These are phyloP conservation scores for Heritiera fomes DNA, from an alignment of 345 rosid genomes.

Conservation along the genomic window DNA sequence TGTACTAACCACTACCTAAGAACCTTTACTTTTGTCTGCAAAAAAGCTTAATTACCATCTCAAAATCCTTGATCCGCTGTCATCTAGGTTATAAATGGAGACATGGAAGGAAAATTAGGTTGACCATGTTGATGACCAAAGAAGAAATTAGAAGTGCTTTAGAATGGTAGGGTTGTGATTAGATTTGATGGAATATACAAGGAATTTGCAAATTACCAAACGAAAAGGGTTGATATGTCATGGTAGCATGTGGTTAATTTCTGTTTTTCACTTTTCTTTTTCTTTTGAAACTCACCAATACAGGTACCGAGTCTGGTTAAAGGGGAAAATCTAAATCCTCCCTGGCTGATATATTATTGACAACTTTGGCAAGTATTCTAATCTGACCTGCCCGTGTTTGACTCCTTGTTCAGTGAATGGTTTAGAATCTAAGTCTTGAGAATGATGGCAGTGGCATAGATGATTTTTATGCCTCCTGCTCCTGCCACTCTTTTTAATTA, in stretches of 20 bases:
- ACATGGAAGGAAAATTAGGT: not conserved
- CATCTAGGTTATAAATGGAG: not conserved
- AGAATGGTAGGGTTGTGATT: not conserved
- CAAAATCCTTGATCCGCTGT: not conserved
- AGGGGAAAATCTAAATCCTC: not conserved
- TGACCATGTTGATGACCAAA: not conserved
- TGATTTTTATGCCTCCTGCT: constrained; percentile 10
- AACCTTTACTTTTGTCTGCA: not conserved
- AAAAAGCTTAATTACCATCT: not conserved
- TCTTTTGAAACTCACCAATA: not conserved
- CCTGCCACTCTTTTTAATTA: not conserved
- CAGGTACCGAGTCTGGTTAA: not conserved
- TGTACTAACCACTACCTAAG: not conserved
- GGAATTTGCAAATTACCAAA: not conserved
- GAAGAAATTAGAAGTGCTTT: not conserved
- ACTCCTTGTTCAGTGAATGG: not conserved
- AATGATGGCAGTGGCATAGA: not conserved
- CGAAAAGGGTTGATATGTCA: not conserved
- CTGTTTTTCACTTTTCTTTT: not conserved
- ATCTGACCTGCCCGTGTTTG: constrained; percentile 18
- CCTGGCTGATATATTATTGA: not conserved
- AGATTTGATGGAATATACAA: not conserved
- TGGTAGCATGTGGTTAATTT: not conserved
- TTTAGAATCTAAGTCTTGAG: not conserved
- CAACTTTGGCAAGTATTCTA: not conserved